Base-by-base conservation (phyloP, 164 flowering plant species). In the Chimonanthus salicifolius region DNA sequence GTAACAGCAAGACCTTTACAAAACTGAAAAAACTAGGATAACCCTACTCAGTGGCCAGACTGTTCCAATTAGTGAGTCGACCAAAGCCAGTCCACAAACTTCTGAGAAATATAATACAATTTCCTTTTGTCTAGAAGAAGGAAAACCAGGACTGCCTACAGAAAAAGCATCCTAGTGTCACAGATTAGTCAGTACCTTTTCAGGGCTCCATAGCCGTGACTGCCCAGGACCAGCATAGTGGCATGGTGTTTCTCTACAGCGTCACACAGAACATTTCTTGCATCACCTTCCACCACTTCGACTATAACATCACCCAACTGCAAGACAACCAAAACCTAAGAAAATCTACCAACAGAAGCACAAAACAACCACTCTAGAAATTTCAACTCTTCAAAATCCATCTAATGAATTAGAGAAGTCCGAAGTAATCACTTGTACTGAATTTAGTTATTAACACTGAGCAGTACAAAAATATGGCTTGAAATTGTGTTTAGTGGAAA, bases 191-290 rank as follows among this genome's bases (percentile, higher is more conserved):
- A 21, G 4, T 80, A 90, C 94, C 92, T 86, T 74, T 88, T 90
- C 0, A 88, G 72, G 70, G 85, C 84, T 64, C 92, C 94, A 75
- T 88, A 86, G 43, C 92, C 92, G 80, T 86, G 94, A 72, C 91
- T 90, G 1, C 94, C 92, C 21, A 90, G 77, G 47, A 85, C 87
- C 69, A 90, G 72, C 5, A 87, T 71, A n/a, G 85, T 74, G 0
- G 90, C 90, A 21, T 82, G 88, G 79, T 82, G 80, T 68, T 74
- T 85, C 15, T 90, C 92, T 2, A 84, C 88, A 20, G 85, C 85
- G 8, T 90, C 89, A 58, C 87, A 83, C 15, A 88, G 67, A 10
- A 85, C 86, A 62, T 80, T 82, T 71, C 92, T 85, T 50, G 92
- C 76, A 78, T 90, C 94, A 1, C 92, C 94, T 75, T 88, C 90